phyloP scores from a whole-genome alignment of 2,329 filamentous ascomycete species.

The Aspergillus fructus region DNA sequence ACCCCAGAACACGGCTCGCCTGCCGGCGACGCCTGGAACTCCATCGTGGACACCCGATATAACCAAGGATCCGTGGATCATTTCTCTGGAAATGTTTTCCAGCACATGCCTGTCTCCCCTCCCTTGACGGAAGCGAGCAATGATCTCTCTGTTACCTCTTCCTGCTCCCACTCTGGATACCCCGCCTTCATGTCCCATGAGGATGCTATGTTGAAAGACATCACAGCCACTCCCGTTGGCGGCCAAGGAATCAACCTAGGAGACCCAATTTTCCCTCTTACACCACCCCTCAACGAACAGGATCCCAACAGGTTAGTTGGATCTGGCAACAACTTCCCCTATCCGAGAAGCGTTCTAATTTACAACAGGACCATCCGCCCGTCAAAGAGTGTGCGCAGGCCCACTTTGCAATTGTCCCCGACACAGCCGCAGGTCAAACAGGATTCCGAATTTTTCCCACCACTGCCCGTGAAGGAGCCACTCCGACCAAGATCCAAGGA shows the following conservation, averaged over 20 bases:
- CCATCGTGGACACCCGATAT: constrained; percentile 34
- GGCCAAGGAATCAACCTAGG: constrained; percentile 37
- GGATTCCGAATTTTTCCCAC: constrained; percentile 38
- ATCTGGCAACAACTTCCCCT: background rate
- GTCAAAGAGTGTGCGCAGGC: constrained; percentile 39
- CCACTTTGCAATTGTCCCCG: constrained; percentile 32
- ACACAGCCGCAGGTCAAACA: constrained; percentile 35
- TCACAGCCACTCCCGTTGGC: constrained; percentile 34
- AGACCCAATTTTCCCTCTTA: constrained; percentile 41
- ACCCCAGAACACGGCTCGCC: constrained; percentile 40
- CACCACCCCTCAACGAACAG: constrained; percentile 39
- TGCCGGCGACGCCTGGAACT: constrained; percentile 36
- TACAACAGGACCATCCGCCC: constrained; percentile 39
- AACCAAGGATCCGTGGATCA: constrained; percentile 39
- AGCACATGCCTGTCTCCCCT: constrained; percentile 42
- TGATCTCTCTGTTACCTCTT: constrained; percentile 41
- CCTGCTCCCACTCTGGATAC: constrained; percentile 41
- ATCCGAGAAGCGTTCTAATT: constrained; percentile 9
- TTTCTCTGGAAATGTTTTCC: constrained; percentile 35
- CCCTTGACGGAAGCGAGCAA: constrained; percentile 44
- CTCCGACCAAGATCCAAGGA: constrained; percentile 39
- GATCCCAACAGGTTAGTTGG: constrained; percentile 42
- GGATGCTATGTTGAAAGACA: constrained; percentile 38
- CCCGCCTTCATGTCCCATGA: constrained; percentile 39
- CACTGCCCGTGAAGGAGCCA: constrained; percentile 35